phyloP scores from a whole-genome alignment of 108 stramenopile genomes.

The Cyclotella atomus region DNA sequence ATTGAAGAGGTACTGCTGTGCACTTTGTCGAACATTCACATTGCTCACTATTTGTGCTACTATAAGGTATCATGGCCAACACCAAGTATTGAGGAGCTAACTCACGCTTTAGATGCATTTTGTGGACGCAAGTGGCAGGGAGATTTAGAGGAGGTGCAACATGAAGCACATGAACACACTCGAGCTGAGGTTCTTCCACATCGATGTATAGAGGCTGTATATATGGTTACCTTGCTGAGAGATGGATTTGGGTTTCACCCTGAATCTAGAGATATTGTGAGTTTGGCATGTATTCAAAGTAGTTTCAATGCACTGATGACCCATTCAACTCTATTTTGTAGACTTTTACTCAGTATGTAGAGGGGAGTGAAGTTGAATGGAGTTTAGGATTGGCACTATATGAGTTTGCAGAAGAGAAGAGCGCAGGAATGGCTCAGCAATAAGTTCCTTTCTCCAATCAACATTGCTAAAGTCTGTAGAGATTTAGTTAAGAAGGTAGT shows the following conservation, averaged over 20 bases:
- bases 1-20: neutral
- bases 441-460: too few species aligned
- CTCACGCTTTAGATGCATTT: conserved; percentile 79
- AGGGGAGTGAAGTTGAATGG: conserved; percentile 92
- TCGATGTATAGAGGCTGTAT: conserved; percentile 86
- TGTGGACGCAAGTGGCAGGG: conserved; percentile 83
- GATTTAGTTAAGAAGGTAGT: too few species aligned
- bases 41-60: too few species aligned
- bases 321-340: too few species aligned
- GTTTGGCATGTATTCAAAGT: neutral
- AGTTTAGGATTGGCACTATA: conserved; percentile 83
- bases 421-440: too few species aligned
- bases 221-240: conserved; percentile 86
- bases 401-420: conserved; percentile 49
- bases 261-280: conserved; percentile 68
- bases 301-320: too few species aligned
- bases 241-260: conserved; percentile 92
- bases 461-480: too few species aligned
- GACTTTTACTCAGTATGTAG: conserved; percentile 85
- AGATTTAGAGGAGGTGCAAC: conserved; percentile 74
- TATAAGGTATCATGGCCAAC: conserved; percentile 78
- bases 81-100: conserved; percentile 80
- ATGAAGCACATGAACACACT: conserved; percentile 74
- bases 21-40: neutral
- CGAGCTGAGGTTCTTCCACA: conserved; percentile 81